Percentiles rank a stretch among this genome's conserved stretches.
These are phyloP conservation scores for Beauveria scarabaeidicola DNA, from an alignment of 2,329 filamentous ascomycete species.

Conservation along the genomic window DNA sequence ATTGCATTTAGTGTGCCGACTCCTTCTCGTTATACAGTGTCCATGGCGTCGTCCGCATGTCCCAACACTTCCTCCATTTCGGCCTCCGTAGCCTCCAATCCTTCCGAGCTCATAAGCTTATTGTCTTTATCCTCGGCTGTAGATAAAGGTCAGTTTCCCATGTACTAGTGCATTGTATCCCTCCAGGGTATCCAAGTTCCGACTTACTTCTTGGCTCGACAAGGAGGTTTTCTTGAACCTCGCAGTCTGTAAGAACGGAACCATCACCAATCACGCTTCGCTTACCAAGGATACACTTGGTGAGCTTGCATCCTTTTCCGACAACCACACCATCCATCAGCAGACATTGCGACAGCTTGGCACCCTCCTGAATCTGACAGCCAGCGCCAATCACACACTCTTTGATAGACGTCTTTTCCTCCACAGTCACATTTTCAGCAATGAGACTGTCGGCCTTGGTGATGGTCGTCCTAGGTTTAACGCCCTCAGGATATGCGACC, in stretches of 20 bases:
- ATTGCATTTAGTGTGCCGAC: neutral
- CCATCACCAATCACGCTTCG: slow-evolving; percentile 76
- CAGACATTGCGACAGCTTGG: slow-evolving; percentile 76
- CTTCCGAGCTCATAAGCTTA: slow-evolving; percentile 59
- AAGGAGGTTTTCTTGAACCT: slow-evolving; percentile 83
- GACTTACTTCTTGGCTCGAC: slow-evolving; percentile 68
- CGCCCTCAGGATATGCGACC: slow-evolving; percentile 72
- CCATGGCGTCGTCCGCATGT: slow-evolving; percentile 27
- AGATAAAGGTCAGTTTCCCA: slow-evolving; percentile 13
- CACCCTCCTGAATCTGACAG: slow-evolving; percentile 79
- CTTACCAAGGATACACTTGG: slow-evolving; percentile 77
- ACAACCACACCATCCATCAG: slow-evolving; percentile 89
- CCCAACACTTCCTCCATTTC: slow-evolving; percentile 48
- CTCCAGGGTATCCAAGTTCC: neutral
- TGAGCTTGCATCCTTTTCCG: slow-evolving; percentile 75
- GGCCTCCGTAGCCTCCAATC: slow-evolving; percentile 54
- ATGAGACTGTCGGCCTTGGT: slow-evolving; percentile 75
- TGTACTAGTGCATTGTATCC: slow-evolving; percentile 8
- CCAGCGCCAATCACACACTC: slow-evolving; percentile 82
- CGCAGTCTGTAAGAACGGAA: slow-evolving; percentile 74
- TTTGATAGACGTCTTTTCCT: slow-evolving; percentile 87
- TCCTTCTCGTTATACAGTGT: neutral
- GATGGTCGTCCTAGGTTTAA: slow-evolving; percentile 74
- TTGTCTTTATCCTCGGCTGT: slow-evolving; percentile 59
- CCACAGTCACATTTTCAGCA: slow-evolving; percentile 80